phyloP scores from a whole-genome alignment of 208 protist genomes.

The Trypanosoma theileri region DNA sequence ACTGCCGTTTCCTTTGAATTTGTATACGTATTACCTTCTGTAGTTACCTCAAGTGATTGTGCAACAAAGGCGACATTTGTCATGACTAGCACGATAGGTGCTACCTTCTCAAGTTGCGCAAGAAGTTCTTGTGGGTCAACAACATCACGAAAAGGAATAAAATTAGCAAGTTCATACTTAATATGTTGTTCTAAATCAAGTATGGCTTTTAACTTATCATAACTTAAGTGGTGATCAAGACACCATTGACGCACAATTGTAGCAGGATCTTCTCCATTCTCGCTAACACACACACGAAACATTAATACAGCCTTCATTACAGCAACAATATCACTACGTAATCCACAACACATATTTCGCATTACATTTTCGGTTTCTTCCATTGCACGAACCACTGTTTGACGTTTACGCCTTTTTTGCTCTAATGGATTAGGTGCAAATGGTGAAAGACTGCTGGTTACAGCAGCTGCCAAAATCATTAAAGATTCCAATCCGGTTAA shows the following conservation, averaged over 20 bases:
- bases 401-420: conserved; percentile 15
- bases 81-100: conserved; percentile 39
- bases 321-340: conserved; percentile 32
- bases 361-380: conserved; percentile 80
- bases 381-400: conserved; percentile 58
- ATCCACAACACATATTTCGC: conserved; percentile 45
- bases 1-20: conserved; percentile 72
- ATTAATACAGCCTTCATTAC: conserved; percentile 35
- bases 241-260: conserved; percentile 28
- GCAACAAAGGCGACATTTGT: conserved; percentile 36
- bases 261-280: conserved; percentile 19
- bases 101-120: conserved; percentile 32
- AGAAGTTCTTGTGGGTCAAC: conserved; percentile 30
- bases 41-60: conserved; percentile 65
- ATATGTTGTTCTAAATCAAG: conserved; percentile 44
- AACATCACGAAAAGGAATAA: conserved; percentile 41
- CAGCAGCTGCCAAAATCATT: conserved; percentile 66
- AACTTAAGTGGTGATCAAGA: conserved; percentile 26
- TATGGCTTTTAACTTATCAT: conserved; percentile 37
- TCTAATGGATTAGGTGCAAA: conserved; percentile 31
- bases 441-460: conserved; percentile 45
- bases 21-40: conserved; percentile 62
- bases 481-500: conserved; percentile 38
- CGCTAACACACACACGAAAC: conserved; percentile 21
- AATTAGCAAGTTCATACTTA: conserved; percentile 39